These are phyloP conservation scores for Gynandropsis gynandra DNA, from an alignment of 345 rosid species.

Conservation along the genomic window DNA sequence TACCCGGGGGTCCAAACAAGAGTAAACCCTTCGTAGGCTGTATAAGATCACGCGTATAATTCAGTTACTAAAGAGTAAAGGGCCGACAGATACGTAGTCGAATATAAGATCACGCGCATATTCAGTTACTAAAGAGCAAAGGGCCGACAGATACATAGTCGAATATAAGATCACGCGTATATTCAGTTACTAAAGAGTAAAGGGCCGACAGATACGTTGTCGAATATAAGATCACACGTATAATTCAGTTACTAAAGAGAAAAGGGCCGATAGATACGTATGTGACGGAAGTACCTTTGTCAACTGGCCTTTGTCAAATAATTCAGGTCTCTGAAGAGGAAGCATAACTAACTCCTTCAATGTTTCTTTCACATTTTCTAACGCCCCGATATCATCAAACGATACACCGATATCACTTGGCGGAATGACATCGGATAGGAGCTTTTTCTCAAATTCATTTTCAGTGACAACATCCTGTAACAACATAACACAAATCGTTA, in stretches of 20 bases:
- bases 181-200: neutral
- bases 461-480: slow-evolving; percentile 93
- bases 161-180: slow-evolving; percentile 7
- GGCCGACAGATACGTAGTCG: slow-evolving; percentile 7
- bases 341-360: slow-evolving; percentile 99
- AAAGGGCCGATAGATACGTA: neutral
- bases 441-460: slow-evolving; percentile 97
- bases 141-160: slow-evolving; percentile 8
- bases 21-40: slow-evolving; percentile 98
- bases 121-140: neutral
- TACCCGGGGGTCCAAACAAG: slow-evolving; percentile 99
- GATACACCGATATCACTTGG: slow-evolving; percentile 94
- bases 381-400: slow-evolving; percentile 94
- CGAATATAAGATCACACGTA: neutral
- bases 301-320: slow-evolving; percentile 95
- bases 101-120: neutral
- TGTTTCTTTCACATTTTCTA: slow-evolving; percentile 98
- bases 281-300: slow-evolving; percentile 53
- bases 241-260: too few relatives aligned
- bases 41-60: slow-evolving; percentile 7
- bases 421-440: slow-evolving; percentile 92
- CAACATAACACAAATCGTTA: slow-evolving; percentile 2
- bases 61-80: neutral
- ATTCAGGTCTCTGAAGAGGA: slow-evolving; percentile 98
- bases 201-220: slow-evolving; percentile 8